A percentile compares a stretch with the other conserved stretches of the same genome.
phyloP scores from a whole-genome alignment of 1,139 yeast species.

The Hansenula sp. region DNA sequence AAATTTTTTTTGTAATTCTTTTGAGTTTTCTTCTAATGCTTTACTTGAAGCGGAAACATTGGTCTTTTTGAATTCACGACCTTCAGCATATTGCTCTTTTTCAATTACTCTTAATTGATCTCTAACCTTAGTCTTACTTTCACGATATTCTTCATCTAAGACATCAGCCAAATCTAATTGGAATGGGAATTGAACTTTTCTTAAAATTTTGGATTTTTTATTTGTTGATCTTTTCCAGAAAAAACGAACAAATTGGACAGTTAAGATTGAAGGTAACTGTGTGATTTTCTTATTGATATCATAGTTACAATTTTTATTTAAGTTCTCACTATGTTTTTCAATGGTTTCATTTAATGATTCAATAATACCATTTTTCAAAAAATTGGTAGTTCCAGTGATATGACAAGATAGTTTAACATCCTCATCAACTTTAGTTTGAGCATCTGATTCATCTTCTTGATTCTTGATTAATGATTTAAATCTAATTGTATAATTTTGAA shows the following conservation, averaged over 20 bases:
- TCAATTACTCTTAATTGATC: slow-evolving; percentile 77
- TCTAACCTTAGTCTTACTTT: slow-evolving; percentile 64
- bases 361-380: slow-evolving; percentile 78
- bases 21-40: slow-evolving; percentile 27
- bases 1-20: slow-evolving; percentile 35
- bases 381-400: slow-evolving; percentile 80
- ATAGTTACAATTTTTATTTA: slow-evolving; percentile 69
- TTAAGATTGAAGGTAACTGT: slow-evolving; percentile 81
- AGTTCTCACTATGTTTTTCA: slow-evolving; percentile 70
- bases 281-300: slow-evolving; percentile 66
- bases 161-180: slow-evolving; percentile 85
- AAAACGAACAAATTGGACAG: slow-evolving; percentile 90
- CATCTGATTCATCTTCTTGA: slow-evolving; percentile 52
- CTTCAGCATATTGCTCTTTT: slow-evolving; percentile 68
- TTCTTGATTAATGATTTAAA: slow-evolving; percentile 59
- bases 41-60: slow-evolving; percentile 35
- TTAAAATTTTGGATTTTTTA: slow-evolving; percentile 86
- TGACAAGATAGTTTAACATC: slow-evolving; percentile 82
- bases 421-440: slow-evolving; percentile 52
- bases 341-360: slow-evolving; percentile 73
- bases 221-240: slow-evolving; percentile 93
- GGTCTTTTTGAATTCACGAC: slow-evolving; percentile 72
- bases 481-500: slow-evolving; percentile 62
- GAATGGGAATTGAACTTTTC: slow-evolving; percentile 93
- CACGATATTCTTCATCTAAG: slow-evolving; percentile 70